Evolutionary conservation across 164 flowering plant species (phyloP).

Genomic region (Macadamia tetraphylla): DNA sequence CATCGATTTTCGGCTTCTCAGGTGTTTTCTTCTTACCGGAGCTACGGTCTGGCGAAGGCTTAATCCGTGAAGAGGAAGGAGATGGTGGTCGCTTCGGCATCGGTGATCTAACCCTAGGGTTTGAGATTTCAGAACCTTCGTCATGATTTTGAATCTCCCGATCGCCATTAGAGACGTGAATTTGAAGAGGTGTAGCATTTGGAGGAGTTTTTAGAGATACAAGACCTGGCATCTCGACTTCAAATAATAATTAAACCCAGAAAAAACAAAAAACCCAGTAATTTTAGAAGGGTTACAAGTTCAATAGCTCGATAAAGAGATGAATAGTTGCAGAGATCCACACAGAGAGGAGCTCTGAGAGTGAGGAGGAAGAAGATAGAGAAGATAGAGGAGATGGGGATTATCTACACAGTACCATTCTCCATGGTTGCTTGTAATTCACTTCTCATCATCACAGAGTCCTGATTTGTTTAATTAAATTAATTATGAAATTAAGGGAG

Average conservation of each 20-base stretch:
- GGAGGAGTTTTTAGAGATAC: conserved; percentile 21
- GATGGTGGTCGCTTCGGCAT: conserved; percentile 51
- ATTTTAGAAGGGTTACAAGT: no score
- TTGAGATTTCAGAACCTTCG: conserved; percentile 17
- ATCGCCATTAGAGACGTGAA: conserved; percentile 11
- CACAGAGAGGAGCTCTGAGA: neutral
- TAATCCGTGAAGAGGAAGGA: conserved; percentile 63
- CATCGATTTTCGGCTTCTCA: conserved; percentile 28
- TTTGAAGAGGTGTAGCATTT: conserved; percentile 12
- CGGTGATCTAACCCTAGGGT: conserved; percentile 37
- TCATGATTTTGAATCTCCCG: conserved; percentile 3
- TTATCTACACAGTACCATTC: conserved; percentile 4
- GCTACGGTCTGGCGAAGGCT: conserved; percentile 55
- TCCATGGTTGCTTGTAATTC: conserved; percentile 12
- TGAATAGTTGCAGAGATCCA: neutral
- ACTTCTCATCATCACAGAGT: conserved; percentile 1
- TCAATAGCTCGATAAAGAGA: no score
- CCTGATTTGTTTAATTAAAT: neutral
- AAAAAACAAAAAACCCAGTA: no score
- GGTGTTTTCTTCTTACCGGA: conserved; percentile 46
- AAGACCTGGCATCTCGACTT: conserved; percentile 17
- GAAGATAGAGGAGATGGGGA: neutral
- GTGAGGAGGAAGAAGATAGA: neutral
- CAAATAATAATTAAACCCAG: no score
- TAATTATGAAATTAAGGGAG: neutral